Evolutionary conservation across 192 early-diverging fungal species (phyloP), one percentile per base, ranked within the genome.

Genomic region (Linnemannia zychae): DNA sequence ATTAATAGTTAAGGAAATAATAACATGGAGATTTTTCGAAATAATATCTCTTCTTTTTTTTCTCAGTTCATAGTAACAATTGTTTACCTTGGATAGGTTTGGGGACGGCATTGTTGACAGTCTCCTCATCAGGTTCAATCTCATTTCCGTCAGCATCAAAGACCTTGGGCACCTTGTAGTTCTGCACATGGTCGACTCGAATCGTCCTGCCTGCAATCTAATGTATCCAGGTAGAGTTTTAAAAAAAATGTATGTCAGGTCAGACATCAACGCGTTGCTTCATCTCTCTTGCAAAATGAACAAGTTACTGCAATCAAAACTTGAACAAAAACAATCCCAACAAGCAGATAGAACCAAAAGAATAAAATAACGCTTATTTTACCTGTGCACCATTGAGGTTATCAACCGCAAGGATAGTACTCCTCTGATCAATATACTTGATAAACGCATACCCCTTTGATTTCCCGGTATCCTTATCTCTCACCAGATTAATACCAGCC

Each of bases 351-450:
- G n/a, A n/a, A n/a, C n/a, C n/a, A n/a, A n/a, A n/a, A n/a, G n/a
- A n/a, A n/a, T n/a, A n/a, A n/a, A n/a, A n/a, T n/a, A n/a, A n/a
- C n/a, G n/a, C n/a, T n/a, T n/a, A n/a, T n/a, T 22, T 81, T 87
- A 92, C 90, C 83, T 92, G 90, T 53, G 87, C 87, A 11, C 97
- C 97, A 84, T 97, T 97, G 46, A 99, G 91, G 87, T 99, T 99
- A 88, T 99, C 98, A 7, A 99, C 98, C 0, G 97, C 96, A 47
- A 99, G 89, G 1, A 97, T 87, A 5, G 97, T 99, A 71, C 93
- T 94, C 69, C 95, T 85, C 82, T 99, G 97, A 90, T 99, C 97
- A 78, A 97, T 95, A 88, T 97, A 99, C 78, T 96, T 95, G 24
- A 99, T 74, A 81, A 99, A 99, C 9, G 90, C 93, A 88, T 92